Evolutionary conservation across 176 grass and related monocot genomes (phyloP), one percentile per base, ranked within the genome.

Genomic region (Cocos nucifera): DNA sequence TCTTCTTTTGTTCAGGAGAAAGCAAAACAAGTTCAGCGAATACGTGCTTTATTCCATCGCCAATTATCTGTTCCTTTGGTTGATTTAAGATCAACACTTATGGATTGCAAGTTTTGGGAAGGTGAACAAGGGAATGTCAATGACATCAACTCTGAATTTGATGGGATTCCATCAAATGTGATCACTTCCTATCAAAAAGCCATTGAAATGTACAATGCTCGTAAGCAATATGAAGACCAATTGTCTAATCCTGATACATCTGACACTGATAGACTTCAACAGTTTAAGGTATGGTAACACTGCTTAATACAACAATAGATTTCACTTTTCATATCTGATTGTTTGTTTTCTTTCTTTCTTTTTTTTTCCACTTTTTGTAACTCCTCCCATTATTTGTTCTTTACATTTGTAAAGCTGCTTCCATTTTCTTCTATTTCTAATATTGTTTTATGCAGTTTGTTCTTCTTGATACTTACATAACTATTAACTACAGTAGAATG

Each of bases 21-120:
- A 59, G 69, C 59, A 65, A 97, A 91, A 59, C 87, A 97, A 59
- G 69, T 65, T 74, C 86, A 97, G 15, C 73, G 59, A 14, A 69
- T 98, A 73, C 87, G 87, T 4, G 53, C 18, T 2, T 65, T 92
- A 32, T 98, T 85, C 59, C 93, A 92, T 56, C 93, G 87, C 25
- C 93, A 98, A 60, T 69, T 98, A 73, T 87, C 93, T 56, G 67
- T 98, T 67, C 93, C 93, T 80, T 62, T 98, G 55, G 76, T 65
- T 77, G 87, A 92, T 73, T 61, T 80, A 53, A 80, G 72, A 54
- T 74, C 76, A 64, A 83, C 82, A 60, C 79, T 98, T 57, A 51
- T 39, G 66, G 84, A 80, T 53, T 92, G 91, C 69, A 98, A 98
- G 82, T 69, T 69, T 57, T 98, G 93, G 93, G 93, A 98, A 57